Evolutionary conservation across 768 basidiomycete species (phyloP).

Genomic region (Nidularia sp.): DNA sequence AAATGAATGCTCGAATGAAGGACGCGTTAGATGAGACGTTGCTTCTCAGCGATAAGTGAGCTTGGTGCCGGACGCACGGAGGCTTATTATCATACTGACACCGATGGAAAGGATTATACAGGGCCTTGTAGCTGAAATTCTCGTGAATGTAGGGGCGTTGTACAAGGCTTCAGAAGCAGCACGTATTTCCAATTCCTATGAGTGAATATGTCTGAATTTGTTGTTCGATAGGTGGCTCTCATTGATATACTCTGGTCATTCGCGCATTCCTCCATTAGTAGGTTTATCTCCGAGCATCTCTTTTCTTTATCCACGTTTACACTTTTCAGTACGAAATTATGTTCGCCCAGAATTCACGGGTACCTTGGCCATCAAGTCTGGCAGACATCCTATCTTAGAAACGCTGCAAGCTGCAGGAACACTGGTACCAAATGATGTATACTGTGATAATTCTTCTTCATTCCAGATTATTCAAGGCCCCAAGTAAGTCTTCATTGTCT

Average conservation of each 20-base stretch:
- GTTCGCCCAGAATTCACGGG: conserved; percentile 91
- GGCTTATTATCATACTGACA: not conserved
- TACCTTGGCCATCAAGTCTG: conserved; percentile 84
- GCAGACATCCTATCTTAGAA: conserved; percentile 87
- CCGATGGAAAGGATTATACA: conserved; percentile 65
- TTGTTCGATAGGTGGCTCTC: conserved; percentile 44
- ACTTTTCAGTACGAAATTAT: not conserved
- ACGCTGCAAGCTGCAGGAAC: conserved; percentile 61
- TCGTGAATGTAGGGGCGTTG: conserved; percentile 71
- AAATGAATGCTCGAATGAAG: conserved; percentile 84
- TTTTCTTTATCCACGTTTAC: conserved; percentile 29
- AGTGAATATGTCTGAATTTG: too few species aligned
- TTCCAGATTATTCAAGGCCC: conserved; percentile 94
- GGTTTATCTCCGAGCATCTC: conserved; percentile 38
- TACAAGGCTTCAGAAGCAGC: conserved; percentile 90
- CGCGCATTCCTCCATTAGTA: conserved; percentile 78
- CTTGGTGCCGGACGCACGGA: not conserved
- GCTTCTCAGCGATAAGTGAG: conserved; percentile 77
- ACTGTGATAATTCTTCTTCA: conserved; percentile 74
- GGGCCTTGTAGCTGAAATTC: conserved; percentile 66
- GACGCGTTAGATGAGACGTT: conserved; percentile 90
- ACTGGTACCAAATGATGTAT: conserved; percentile 87
- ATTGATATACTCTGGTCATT: conserved; percentile 91
- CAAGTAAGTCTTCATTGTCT: conserved; percentile 49
- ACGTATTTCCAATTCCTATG: too few species aligned